Evolutionary conservation across 169 alveolate genomes (phyloP), one percentile per base, ranked within the genome.

Genomic region (Plasmodium fragile): DNA sequence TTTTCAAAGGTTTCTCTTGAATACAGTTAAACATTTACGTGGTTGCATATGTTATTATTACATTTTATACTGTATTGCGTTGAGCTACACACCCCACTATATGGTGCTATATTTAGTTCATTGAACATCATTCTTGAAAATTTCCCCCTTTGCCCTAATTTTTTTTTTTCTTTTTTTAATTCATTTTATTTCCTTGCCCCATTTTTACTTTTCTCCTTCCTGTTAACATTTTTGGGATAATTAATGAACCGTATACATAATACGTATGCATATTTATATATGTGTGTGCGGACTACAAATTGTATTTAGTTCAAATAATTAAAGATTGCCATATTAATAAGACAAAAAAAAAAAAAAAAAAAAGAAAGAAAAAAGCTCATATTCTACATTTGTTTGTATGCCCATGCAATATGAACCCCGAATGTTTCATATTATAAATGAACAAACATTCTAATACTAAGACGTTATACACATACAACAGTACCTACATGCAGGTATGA

Each of bases 311-410:
- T 71, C 69, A 71, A 34, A 70, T 71, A 82, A 82, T 71, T 69
- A 10, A 81, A 30, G 90, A 43, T 75, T 7, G 69, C 82, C 65
- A 75, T 49, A 49, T 49, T 49, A 49, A 49, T 18, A 59, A 59
- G 75, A 53, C 7, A n/a, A n/a, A 53, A 53, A 53, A 2, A 13
- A 53, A 7, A 59, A 59, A 59, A 59, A 22, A 59, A 2, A 59
- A 59, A 59, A 59, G 18, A 13, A 59, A 3, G 3, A 18, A 13
- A n/a, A 75, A 13, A 77, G 70, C 45, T 41, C 16, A n/a, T 22
- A 43, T 78, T 30, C 32, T 22, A 78, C 83, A 78, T 78, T 77
- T 77, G 83, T 78, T 18, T 41, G 71, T 41, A 78, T 77, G 83
- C 8, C 83, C 13, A 18, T 39, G 36, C 75, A 39, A 78, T 28